phyloP scores from a whole-genome alignment of 1,284 basidiomycete species.

The Wolfiporia cocos region DNA sequence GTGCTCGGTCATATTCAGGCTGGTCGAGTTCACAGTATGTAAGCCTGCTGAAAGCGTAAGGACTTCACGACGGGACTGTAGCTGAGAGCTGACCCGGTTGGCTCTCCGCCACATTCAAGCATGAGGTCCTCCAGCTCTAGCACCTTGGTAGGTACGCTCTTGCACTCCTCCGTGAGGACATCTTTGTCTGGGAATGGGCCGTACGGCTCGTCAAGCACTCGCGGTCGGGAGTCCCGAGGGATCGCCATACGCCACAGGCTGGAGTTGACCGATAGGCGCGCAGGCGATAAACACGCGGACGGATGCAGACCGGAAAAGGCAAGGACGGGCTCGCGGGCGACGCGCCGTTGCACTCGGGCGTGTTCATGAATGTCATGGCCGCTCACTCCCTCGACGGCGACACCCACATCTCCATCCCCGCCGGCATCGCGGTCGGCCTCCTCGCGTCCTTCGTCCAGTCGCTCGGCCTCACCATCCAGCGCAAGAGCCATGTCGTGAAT shows the following conservation, averaged over 20 bases:
- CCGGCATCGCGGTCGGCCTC: constrained; percentile 70
- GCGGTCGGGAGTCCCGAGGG: too few species aligned
- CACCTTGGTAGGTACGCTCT: constrained; percentile 11
- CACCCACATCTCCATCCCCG: constrained; percentile 40
- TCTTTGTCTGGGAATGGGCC: constrained; percentile 24
- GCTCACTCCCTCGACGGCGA: constrained; percentile 15
- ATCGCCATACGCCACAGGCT: too few species aligned
- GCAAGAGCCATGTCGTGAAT: constrained; percentile 91
- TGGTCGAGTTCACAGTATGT: constrained; percentile 14
- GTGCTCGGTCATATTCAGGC: constrained; percentile 8
- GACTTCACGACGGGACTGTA: not conserved
- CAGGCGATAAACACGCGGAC: too few species aligned
- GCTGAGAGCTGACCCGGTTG: constrained; percentile 19
- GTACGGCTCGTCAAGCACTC: constrained; percentile 19
- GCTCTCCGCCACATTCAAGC: constrained; percentile 15
- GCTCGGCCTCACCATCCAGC: constrained; percentile 88
- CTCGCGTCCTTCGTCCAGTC: constrained; percentile 89
- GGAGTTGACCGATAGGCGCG: too few species aligned
- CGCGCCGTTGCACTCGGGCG: constrained; percentile 1
- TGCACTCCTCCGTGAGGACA: constrained; percentile 17
- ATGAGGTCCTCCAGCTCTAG: constrained; percentile 17
- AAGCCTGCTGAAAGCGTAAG: constrained; percentile 10
- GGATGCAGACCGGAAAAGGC: not conserved
- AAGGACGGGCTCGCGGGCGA: not conserved
- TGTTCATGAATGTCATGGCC: constrained; percentile 15